Evolutionary conservation across 768 basidiomycete species (phyloP).

Genomic region (Amanita molliuscula): DNA sequence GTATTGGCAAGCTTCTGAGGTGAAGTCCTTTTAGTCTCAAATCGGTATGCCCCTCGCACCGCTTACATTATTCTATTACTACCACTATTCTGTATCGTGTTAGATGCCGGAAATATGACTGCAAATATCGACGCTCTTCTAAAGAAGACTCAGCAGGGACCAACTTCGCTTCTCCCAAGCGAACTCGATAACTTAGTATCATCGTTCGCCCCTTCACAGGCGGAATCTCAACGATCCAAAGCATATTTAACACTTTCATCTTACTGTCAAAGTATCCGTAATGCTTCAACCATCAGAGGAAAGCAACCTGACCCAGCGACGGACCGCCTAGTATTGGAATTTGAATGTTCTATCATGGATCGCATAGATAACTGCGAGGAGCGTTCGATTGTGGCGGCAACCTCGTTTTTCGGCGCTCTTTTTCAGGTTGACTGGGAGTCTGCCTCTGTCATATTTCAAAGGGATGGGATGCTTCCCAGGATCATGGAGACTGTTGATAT

Average conservation of each 20-base stretch:
- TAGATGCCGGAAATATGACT: conserved; percentile 11
- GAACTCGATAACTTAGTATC: conserved; percentile 43
- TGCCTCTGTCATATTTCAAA: conserved; percentile 53
- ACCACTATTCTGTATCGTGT: conserved; percentile 2
- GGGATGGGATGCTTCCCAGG: conserved; percentile 52
- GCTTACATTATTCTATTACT: background rate
- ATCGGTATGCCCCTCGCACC: background rate
- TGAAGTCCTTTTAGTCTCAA: background rate
- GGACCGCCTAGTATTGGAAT: conserved; percentile 34
- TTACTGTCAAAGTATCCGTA: conserved; percentile 51
- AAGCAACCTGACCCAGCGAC: conserved; percentile 37
- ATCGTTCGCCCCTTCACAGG: conserved; percentile 40
- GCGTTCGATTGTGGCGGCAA: conserved; percentile 36
- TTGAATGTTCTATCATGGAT: conserved; percentile 38
- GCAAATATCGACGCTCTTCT: conserved; percentile 19
- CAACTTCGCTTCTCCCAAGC: conserved; percentile 33
- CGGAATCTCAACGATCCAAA: conserved; percentile 43
- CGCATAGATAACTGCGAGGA: conserved; percentile 50
- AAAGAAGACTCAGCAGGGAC: conserved; percentile 19
- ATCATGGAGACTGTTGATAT: conserved; percentile 66
- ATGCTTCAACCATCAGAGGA: conserved; percentile 21
- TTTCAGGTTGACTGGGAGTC: conserved; percentile 74
- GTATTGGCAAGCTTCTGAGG: background rate
- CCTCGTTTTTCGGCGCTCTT: conserved; percentile 65
- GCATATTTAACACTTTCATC: conserved; percentile 62